phyloP scores from a whole-genome alignment of 2,329 filamentous ascomycete species.

The Colletotrichum karsti region DNA sequence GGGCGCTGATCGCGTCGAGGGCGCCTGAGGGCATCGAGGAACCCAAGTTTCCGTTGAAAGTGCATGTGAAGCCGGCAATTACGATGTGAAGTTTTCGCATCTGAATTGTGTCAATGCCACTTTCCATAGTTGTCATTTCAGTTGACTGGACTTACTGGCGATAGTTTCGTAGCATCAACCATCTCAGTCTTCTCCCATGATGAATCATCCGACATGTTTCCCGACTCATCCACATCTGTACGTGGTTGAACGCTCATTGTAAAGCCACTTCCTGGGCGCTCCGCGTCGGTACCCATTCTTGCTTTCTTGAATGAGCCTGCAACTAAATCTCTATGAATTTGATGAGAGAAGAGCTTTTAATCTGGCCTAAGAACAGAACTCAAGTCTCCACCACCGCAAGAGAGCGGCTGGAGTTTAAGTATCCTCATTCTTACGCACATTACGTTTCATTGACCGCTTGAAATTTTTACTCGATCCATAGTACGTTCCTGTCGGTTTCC shows the following conservation, averaged over 20 bases:
- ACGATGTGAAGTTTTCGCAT: conserved; percentile 42
- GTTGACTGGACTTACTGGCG: conserved; percentile 32
- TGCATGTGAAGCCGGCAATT: conserved; percentile 44
- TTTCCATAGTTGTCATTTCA: not conserved
- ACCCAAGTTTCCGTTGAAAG: conserved; percentile 45
- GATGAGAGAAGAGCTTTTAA: not conserved
- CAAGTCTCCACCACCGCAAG: not conserved
- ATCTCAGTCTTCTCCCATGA: not conserved
- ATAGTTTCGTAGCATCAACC: conserved; percentile 41
- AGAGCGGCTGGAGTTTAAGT: not conserved
- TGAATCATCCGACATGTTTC: conserved; percentile 29
- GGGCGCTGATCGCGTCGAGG: conserved; percentile 41
- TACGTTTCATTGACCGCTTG: not conserved
- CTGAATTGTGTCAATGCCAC: conserved; percentile 19
- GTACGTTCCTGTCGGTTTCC: not conserved
- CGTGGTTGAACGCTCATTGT: not conserved
- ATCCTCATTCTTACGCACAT: not conserved
- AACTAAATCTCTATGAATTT: not conserved
- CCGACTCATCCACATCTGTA: conserved; percentile 8
- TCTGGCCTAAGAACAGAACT: not conserved
- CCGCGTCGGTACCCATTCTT: not conserved
- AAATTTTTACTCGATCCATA: not conserved
- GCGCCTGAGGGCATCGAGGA: conserved; percentile 46
- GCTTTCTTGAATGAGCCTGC: not conserved
- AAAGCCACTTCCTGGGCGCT: not conserved